Base-by-base conservation (phyloP, 208 protist species). In the Acanthamoeba rhysodes region DNA sequence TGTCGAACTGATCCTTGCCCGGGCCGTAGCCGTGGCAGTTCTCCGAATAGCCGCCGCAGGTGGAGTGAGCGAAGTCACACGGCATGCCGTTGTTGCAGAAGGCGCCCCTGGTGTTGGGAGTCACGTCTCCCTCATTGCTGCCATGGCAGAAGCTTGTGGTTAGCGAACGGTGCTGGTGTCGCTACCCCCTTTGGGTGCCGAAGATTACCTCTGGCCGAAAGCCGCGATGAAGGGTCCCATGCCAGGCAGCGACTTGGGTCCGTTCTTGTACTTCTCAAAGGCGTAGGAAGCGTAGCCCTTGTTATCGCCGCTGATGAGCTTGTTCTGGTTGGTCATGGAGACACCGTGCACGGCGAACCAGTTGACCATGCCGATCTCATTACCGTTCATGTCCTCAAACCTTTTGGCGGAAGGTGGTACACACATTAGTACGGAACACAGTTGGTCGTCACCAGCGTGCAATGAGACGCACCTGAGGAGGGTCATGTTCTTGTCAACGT, bases 261-360 rank as follows among this genome's bases (percentile, higher is more conserved):
- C 88, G 78, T 97, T 97, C 34, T 76, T 64, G 10, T 88, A 29
- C 53, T 94, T 92, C 78, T 97, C 97, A 64, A 97, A 97, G 10
- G 93, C 29, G n/a, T 96, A 96, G 53, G 96, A 96, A 12, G 97
- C 97, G 82, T 96, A 96, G 80, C 97, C 97, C 82, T 97, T 97
- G 93, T 97, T 97, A 90, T 97, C 97, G 70, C 95, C 94, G 94
- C 88, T 95, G 53, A 97, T 96, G n/a, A 97, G 94, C n/a, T 66
- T 48, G 64, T 97, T 97, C 0, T 84, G 96, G 94, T 97, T 97
- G 68, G 96, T 97, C 96, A 97, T 97, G 4, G 94, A 96, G 16
- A 96, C 97, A 48, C 97, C 96, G 90, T 97, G 96, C 20, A 97
- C 97, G 9, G 96, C 95, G 53, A 97, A 97, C 70, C 94, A 97